Percentiles rank a stretch among this genome's conserved stretches.
These are phyloP conservation scores for Uronychia setigera DNA, from an alignment of 73 alveolate genomes.

Conservation along the genomic window DNA sequence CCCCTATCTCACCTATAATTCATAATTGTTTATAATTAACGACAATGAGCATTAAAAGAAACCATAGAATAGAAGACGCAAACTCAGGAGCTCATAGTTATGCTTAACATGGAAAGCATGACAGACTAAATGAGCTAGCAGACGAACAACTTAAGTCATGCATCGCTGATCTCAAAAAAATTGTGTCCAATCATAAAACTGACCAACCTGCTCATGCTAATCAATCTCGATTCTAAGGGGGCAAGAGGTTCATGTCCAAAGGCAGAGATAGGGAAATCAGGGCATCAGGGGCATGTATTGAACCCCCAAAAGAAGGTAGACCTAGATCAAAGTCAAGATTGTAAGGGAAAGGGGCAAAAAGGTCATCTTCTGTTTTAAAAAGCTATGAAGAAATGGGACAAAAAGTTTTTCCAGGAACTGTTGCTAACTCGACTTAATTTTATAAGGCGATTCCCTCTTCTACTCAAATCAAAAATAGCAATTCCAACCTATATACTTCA, in stretches of 20 bases:
- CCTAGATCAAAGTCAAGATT: neutral
- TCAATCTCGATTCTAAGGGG: too few relatives aligned
- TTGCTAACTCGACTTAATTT: neutral
- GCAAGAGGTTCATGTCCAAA: slow-evolving; percentile 1
- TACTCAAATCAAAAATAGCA: neutral
- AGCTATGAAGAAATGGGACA: neutral
- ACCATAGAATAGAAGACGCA: too few relatives aligned
- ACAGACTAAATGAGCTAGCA: too few relatives aligned
- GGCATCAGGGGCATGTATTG: neutral
- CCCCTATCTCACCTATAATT: too few relatives aligned
- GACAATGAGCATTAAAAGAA: too few relatives aligned
- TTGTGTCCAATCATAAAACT: too few relatives aligned
- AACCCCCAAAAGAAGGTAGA: neutral
- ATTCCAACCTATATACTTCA: neutral
- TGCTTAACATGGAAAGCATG: too few relatives aligned
- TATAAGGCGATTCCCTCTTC: neutral
- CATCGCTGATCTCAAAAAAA: too few relatives aligned
- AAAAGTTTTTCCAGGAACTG: neutral
- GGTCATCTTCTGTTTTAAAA: neutral
- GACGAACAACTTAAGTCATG: too few relatives aligned
- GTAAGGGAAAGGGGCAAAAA: neutral
- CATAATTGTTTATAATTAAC: too few relatives aligned
- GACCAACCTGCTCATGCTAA: too few relatives aligned
- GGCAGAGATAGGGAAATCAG: neutral
- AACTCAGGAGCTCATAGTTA: too few relatives aligned